A percentile compares a stretch with the other conserved stretches of the same genome.
These are phyloP conservation scores for Tieghemiomyces parasiticus DNA, from an alignment of 192 early-diverging fungal genomes.

Conservation along the genomic window DNA sequence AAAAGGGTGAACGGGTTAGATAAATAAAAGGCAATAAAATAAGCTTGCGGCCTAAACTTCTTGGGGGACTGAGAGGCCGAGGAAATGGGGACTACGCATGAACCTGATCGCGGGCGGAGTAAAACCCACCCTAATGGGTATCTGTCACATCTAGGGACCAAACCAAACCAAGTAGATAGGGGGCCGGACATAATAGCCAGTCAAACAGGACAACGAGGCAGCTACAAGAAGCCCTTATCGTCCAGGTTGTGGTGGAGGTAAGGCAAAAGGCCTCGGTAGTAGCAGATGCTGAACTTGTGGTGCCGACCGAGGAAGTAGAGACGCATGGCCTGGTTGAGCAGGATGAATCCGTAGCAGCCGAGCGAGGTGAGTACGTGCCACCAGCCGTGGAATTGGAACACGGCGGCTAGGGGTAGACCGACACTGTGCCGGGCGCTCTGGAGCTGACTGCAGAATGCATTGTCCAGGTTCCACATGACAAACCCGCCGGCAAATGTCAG, in stretches of 20 bases:
- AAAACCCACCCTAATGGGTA: no score
- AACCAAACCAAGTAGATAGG: no score
- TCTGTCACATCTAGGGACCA: no score
- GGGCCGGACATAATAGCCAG: no score
- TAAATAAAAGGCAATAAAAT: no score
- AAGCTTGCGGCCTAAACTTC: no score
- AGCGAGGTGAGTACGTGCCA: slow-evolving; percentile 40
- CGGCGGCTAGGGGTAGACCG: slow-evolving; percentile 28
- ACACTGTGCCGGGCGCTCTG: slow-evolving; percentile 27
- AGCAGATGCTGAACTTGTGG: slow-evolving; percentile 19
- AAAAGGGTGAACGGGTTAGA: no score
- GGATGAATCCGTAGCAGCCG: slow-evolving; percentile 24
- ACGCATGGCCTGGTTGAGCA: slow-evolving; percentile 25
- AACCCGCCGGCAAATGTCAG: slow-evolving; percentile 32
- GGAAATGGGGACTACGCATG: no score
- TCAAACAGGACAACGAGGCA: no score
- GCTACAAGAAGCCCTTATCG: not conserved
- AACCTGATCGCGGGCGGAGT: no score
- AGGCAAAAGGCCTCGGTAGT: slow-evolving; percentile 19
- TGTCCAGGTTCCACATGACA: slow-evolving; percentile 57
- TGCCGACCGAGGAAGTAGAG: slow-evolving; percentile 22
- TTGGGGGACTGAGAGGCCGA: no score
- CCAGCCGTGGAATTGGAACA: slow-evolving; percentile 42
- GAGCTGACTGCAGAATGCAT: slow-evolving; percentile 40
- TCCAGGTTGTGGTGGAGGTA: slow-evolving; percentile 13